Percentiles rank a stretch among this genome's conserved stretches.
These are phyloP conservation scores for Macroventuria anomochaeta DNA, from an alignment of 2,329 filamentous ascomycete species.

Conservation along the genomic window DNA sequence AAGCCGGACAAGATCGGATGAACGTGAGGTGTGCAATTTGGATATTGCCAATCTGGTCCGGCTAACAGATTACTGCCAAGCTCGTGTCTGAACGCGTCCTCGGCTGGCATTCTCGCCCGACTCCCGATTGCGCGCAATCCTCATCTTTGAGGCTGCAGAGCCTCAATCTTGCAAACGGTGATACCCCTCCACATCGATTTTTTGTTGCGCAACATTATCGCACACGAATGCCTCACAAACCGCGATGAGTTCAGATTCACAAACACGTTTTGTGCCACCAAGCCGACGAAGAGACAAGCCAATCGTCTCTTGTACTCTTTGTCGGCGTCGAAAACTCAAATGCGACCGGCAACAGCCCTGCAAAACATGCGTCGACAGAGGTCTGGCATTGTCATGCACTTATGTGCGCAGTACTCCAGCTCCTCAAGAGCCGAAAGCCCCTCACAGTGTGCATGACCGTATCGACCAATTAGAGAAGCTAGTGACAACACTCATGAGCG, in stretches of 20 bases:
- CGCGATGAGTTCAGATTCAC: conserved; percentile 26
- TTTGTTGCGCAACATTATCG: neutral
- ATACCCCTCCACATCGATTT: neutral
- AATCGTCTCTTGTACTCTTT: conserved; percentile 32
- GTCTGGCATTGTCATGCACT: conserved; percentile 44
- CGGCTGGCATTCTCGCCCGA: conserved; percentile 4
- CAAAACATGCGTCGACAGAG: conserved; percentile 46
- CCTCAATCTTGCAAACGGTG: neutral
- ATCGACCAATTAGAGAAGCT: conserved; percentile 48
- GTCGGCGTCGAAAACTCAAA: conserved; percentile 36
- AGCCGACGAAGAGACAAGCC: conserved; percentile 39
- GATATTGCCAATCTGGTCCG: neutral
- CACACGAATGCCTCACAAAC: neutral
- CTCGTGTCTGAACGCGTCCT: neutral
- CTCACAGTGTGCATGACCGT: conserved; percentile 45
- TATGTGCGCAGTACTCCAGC: conserved; percentile 32
- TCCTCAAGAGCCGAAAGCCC: conserved; percentile 30
- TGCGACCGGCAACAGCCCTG: conserved; percentile 48
- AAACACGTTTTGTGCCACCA: conserved; percentile 31
- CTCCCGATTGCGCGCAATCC: neutral
- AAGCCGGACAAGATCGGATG: neutral
- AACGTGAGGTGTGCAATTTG: neutral
- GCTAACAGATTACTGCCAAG: neutral
- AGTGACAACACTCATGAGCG: conserved; percentile 44
- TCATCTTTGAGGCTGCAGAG: conserved; percentile 1